Evolutionary conservation across 495 filamentous ascomycete species (phyloP).

Genomic region (Aspergillus asperescens): DNA sequence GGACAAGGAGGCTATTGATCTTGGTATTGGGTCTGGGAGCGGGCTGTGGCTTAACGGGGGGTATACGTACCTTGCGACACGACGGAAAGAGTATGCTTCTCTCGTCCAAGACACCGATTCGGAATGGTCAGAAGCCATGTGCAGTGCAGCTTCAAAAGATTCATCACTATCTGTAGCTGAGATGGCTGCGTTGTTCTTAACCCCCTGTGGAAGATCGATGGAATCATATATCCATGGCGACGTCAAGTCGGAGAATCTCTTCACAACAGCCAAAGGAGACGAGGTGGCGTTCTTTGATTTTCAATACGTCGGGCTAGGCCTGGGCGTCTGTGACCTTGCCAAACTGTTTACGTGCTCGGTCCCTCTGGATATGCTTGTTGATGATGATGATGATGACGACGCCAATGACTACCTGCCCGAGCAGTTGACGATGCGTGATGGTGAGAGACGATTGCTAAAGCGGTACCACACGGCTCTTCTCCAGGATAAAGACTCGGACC

Average conservation of each 20-base stretch:
- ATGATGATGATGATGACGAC: too few relatives aligned
- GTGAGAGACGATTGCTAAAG: conserved; percentile 27
- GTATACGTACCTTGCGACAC: conserved; percentile 38
- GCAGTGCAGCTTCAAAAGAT: conserved; percentile 7
- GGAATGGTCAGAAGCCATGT: conserved; percentile 32
- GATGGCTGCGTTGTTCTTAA: conserved; percentile 27
- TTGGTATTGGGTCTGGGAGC: not conserved
- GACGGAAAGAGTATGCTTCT: conserved; percentile 30
- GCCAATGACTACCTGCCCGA: conserved; percentile 26
- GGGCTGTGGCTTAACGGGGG: conserved; percentile 38
- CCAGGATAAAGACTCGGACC: conserved; percentile 1
- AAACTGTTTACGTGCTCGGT: conserved; percentile 41
- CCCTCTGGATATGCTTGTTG: conserved; percentile 28
- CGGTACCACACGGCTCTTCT: conserved; percentile 23
- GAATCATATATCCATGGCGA: conserved; percentile 41
- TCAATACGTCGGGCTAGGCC: conserved; percentile 35
- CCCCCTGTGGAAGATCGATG: conserved; percentile 23
- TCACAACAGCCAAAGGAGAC: conserved; percentile 27
- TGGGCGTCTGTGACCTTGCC: conserved; percentile 39
- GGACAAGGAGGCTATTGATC: too few relatives aligned
- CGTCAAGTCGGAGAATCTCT: conserved; percentile 43
- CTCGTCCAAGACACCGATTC: conserved; percentile 24
- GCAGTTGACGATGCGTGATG: conserved; percentile 24
- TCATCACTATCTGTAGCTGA: conserved; percentile 27
- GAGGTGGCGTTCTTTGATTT: conserved; percentile 39